These are phyloP conservation scores for Eimeria praecox DNA, from an alignment of 169 alveolate genomes.

Conservation along the genomic window DNA sequence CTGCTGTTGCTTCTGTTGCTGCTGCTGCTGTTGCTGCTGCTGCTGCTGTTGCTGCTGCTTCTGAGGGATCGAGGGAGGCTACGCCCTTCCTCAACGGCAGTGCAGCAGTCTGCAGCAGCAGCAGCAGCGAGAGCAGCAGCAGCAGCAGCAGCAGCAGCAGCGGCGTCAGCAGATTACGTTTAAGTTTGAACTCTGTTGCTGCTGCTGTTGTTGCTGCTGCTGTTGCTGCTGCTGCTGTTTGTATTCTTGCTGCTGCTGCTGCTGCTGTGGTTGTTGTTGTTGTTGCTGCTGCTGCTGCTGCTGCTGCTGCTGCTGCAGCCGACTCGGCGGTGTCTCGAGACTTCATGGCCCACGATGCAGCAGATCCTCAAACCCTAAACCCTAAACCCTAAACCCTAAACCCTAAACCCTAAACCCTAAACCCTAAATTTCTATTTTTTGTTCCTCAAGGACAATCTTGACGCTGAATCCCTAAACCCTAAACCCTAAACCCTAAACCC, in stretches of 20 bases:
- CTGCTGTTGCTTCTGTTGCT: not conserved
- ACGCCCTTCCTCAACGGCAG: not conserved
- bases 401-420: not conserved
- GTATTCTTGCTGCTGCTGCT: too few species aligned
- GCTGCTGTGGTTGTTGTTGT: too few species aligned
- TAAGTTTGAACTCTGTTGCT: not conserved
- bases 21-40: constrained; percentile 15
- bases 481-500: constrained; percentile 9
- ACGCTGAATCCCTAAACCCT: not conserved
- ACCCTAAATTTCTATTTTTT: not conserved
- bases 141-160: constrained; percentile 43
- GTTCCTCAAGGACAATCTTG: not conserved
- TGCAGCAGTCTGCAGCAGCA: not conserved
- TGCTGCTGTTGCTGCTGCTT: not conserved
- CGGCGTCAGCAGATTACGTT: not conserved
- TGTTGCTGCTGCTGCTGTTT: not conserved
- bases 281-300: constrained; percentile 19
- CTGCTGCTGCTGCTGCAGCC: not conserved
- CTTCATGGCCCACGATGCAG: too few species aligned
- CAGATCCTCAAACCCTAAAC: not conserved
- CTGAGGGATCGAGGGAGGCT: not conserved
- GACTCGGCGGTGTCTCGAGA: too few species aligned
- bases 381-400: not conserved
- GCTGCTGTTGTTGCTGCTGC: constrained; percentile 12
- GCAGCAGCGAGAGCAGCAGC: not conserved